Evolutionary conservation across 257 asterid genomes (phyloP).

Genomic region (Eucommia ulmoides): DNA sequence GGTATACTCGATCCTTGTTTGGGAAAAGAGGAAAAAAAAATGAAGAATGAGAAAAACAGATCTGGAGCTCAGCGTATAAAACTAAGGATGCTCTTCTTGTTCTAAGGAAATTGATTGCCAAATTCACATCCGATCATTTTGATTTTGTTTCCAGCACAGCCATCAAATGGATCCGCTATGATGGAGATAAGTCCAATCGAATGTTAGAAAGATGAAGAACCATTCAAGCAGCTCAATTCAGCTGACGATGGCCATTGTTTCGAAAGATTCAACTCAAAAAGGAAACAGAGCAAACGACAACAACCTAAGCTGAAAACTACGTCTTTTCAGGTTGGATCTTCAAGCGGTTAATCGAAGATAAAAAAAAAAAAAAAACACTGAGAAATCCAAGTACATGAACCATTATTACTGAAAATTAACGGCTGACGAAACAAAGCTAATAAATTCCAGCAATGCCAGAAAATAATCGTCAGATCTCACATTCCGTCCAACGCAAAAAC

Average conservation of each 20-base stretch:
- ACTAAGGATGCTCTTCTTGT: not conserved
- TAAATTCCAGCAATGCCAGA: constrained; percentile 18
- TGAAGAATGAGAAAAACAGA: not conserved
- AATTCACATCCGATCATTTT: too few species aligned
- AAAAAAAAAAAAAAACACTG: too few species aligned
- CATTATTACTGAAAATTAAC: not conserved
- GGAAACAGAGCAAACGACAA: not conserved
- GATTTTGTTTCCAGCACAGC: not conserved
- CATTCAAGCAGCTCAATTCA: not conserved
- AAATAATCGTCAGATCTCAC: constrained; percentile 20
- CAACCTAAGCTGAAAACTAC: not conserved
- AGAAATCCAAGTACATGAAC: constrained; percentile 3
- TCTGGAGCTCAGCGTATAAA: not conserved
- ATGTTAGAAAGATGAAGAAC: not conserved
- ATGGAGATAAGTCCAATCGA: not conserved
- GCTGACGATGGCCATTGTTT: not conserved
- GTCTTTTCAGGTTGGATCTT: too few species aligned
- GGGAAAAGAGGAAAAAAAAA: too few species aligned
- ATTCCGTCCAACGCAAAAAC: constrained; percentile 4
- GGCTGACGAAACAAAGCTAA: not conserved
- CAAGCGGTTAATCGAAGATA: too few species aligned
- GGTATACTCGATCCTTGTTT: too few species aligned
- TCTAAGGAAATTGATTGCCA: not conserved
- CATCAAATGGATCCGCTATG: not conserved
- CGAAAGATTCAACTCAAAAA: not conserved